Base-by-base conservation (phyloP, 192 early-diverging fungal genomes). In the Phycomyces blakesleeanus region DNA sequence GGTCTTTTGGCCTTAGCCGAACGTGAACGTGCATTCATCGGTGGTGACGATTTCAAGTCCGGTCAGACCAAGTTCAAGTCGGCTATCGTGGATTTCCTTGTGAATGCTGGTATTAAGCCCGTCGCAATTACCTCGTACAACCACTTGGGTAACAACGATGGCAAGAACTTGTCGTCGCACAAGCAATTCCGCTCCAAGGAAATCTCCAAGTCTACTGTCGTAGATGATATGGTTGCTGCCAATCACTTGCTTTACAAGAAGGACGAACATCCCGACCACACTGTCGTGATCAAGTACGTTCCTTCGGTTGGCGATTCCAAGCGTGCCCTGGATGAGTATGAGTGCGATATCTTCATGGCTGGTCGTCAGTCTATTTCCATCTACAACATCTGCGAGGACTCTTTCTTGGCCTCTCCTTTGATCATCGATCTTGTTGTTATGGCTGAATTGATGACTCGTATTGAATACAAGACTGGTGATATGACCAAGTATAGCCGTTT, bases 61-160 rank as follows among this genome's bases (percentile, higher is more conserved):
- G 97, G 97, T 41, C 97, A 99, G 76, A 99, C 97, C 71, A 99
- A 99, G 87, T 83, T 99, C 85, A 99, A 99, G 86, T 97, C 94
- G 12, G 97, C 95, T 55, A 81, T 99, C 71, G 93, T 96, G 44
- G 97, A 99, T 76, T 99, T 99, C 78, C 81, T 99, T 59, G 97
- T 99, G 68, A 94, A 91, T 71, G 94, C 97, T 52, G 97, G 97
- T 66, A 93, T 99, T 88, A 97, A 97, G 86, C 97, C 97, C 37
- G 72, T 97, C 63, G 86, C 89, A 54, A 99, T 99, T 69, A 94
- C 95, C 39, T 90, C 86, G 44, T 98, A 97, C 87, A 97, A 97
- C 84, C 94, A 97, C 75, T 85, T 98, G 71, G 97, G 97, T 63
- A 99, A 99, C 90, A 99, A 99, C 78, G 97, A 99, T 79, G 97